Base-by-base conservation (phyloP, 2,329 filamentous ascomycete genomes). In the Fusarium sp. region DNA sequence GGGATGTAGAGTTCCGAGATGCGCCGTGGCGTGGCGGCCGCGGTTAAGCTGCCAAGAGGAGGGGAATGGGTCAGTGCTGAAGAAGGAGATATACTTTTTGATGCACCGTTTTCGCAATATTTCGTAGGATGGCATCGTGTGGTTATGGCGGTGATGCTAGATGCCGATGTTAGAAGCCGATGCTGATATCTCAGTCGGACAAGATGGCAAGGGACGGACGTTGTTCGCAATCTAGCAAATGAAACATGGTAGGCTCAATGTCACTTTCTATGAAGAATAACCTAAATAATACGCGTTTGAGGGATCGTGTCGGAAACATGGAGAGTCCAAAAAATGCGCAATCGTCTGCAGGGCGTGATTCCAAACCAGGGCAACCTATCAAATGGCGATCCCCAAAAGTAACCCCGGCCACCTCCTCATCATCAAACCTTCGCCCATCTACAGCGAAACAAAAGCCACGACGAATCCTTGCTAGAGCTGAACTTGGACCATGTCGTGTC, bases 401-500 rank as follows among this genome's bases (percentile, higher is more conserved):
- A 24, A 52, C 33, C 49, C 65, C 39, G 36, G 52, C 38, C 35
- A 44, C 26, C 36, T 31, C 31, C 24, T 39, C 49, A 48, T 17
- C 33, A n/a, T 24, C 24, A 41, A 55, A 45, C 15, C 20, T 55
- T 44, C 6, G 51, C 24, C 6, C 7, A 2, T n/a, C 20, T 14
- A 7, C 20, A 44, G 12, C 22, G 51, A 42, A 44, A n/a, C 11
- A 41, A 35, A 28, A 12, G 14, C 17, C 15, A 17, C n/a, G 9
- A 20, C 35, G 22, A 24, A 31, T n/a, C 28, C 11, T 13, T 36
- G 20, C 15, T 22, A 22, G n/a, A 22, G 33, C 28, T 17, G 15
- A 28, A 51, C 35, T 38, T 17, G 35, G 36, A 39, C 17, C n/a
- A 73, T 73, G 70, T 67, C 70, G 13, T 71, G 66, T 17, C 57